Base-by-base conservation (phyloP, 2,329 filamentous ascomycete species). In the Xylaria sp. region DNA sequence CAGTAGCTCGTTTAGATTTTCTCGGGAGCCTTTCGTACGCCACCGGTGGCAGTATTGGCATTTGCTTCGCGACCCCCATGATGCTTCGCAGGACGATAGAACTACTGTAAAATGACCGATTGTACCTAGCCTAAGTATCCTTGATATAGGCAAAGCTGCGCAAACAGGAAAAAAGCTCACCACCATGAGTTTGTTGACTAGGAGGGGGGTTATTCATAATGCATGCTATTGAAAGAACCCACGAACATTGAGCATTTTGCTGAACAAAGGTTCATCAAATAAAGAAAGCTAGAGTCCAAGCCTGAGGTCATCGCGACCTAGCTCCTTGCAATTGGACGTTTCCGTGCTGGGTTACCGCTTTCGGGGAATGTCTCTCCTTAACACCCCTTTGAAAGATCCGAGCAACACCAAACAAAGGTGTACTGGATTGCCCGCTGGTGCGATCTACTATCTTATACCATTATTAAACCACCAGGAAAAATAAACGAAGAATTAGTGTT, bases 311-410 rank as follows among this genome's bases (percentile, higher is more conserved):
- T 65, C 48, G 28, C 20, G 25, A 50, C 62, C 51, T 37, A 23
- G 56, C 7, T n/a, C n/a, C 12, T 7, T 61, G 34, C 18, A 34
- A 32, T 39, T 44, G 12, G 60, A 62, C 64, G 71, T 59, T 71
- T 72, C 61, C 69, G 69, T 71, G 58, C 48, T 62, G 23, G 54
- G 8, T 13, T 62, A 69, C 71, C 69, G 71, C 51, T 71, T 72
- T 64, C 69, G 48, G 66, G 20, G n/a, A 10, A 55, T 72, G 59
- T 72, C 59, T 70, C 68, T 39, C 56, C 23, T 41, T 4, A 2
- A 12, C 39, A 46, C 9, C 63, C 51, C 34, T 62, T 46, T 46
- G 50, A 63, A 62, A 65, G 52, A 55, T 37, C 32, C 34, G 20
- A 48, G 44, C 51, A 52, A 64, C 32, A 25, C n/a, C 8, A 12